These are phyloP conservation scores for Trichoderma sp. DNA, from an alignment of 2,329 filamentous ascomycete species.

Conservation along the genomic window DNA sequence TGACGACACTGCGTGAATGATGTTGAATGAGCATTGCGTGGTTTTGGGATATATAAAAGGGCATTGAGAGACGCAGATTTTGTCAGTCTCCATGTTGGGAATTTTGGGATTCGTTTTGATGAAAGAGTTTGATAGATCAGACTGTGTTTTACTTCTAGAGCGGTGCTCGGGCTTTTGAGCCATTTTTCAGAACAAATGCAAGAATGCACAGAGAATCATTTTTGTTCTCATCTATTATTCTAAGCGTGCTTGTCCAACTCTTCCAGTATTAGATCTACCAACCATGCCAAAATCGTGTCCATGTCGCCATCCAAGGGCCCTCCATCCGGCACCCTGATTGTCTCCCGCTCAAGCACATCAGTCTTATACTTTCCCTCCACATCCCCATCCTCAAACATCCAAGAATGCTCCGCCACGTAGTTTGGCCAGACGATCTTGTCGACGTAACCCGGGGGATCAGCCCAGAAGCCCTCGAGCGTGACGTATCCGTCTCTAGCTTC, in stretches of 20 bases:
- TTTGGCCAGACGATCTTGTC: conserved; percentile 96
- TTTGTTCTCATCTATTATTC: not conserved
- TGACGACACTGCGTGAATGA: not conserved
- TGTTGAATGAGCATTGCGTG: not conserved
- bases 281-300: conserved; percentile 64
- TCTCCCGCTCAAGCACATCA: conserved; percentile 43
- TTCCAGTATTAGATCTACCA: conserved; percentile 59
- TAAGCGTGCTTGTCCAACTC: conserved; percentile 37
- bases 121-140: not conserved
- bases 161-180: not conserved
- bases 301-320: conserved; percentile 55
- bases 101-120: not conserved
- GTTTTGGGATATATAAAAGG: not conserved
- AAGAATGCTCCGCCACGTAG: conserved; percentile 77
- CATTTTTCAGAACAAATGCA: not conserved
- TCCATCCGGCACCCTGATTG: conserved; percentile 50
- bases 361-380: conserved; percentile 58
- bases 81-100: not conserved
- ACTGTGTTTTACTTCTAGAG: not conserved
- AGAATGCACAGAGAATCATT: not conserved
- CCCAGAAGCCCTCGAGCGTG: conserved; percentile 88
- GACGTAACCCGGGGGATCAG: conserved; percentile 90
- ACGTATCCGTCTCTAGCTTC: conserved; percentile 74
- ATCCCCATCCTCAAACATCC: conserved; percentile 70
- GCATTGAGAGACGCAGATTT: not conserved